Conservation (phyloP, 768 basidiomycete genomes). For the Leucosporidium yakuticum region DNA sequence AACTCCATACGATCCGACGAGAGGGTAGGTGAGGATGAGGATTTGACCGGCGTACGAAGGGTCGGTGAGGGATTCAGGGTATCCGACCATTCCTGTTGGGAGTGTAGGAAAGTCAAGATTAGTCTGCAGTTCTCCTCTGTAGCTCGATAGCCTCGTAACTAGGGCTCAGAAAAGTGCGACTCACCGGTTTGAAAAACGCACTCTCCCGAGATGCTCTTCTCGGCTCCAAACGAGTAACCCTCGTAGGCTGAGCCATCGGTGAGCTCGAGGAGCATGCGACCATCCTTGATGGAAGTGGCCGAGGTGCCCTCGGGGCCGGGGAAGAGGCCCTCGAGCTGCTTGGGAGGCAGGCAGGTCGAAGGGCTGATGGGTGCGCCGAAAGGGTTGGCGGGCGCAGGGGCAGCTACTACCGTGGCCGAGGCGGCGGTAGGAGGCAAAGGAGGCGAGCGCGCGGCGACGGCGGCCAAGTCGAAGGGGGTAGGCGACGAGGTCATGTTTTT, state of each 20-base stretch:
- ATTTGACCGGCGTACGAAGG: constrained; percentile 98
- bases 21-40: constrained; percentile 90
- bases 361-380: constrained; percentile 21
- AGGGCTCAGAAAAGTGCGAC: constrained; percentile 36
- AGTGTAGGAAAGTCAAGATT: not conserved
- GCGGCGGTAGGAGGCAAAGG: not conserved
- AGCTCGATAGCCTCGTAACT: not conserved
- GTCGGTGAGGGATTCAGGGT: constrained; percentile 95
- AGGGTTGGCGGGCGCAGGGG: not conserved
- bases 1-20: constrained; percentile 96
- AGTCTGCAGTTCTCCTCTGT: not conserved
- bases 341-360: constrained; percentile 16
- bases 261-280: constrained; percentile 65
- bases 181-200: constrained; percentile 99
- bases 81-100: constrained; percentile 89
- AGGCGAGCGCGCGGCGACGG: not conserved
- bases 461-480: not conserved
- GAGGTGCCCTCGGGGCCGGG: constrained; percentile 9
- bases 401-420: not conserved
- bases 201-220: constrained; percentile 90
- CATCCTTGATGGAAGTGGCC: not conserved
- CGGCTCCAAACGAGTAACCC: constrained; percentile 89
- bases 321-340: constrained; percentile 24
- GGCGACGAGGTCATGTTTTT: not conserved
- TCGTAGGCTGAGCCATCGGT: constrained; percentile 79